Percentiles rank a stretch among this genome's conserved stretches.
Evolutionary conservation across 257 asterid genomes (phyloP).

Genomic region (Prunella vulgaris): DNA sequence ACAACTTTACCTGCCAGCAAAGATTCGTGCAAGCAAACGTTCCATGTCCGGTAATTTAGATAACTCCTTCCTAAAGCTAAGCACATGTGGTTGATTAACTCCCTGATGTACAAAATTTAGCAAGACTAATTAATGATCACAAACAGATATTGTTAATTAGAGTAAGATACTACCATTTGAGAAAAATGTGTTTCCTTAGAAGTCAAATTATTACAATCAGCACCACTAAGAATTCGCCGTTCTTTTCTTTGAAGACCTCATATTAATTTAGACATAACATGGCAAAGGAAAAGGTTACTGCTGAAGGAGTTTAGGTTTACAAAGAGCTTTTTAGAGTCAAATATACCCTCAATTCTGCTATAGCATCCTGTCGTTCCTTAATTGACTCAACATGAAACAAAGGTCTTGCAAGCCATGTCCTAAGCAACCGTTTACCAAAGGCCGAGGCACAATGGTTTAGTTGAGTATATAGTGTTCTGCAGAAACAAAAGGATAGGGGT

Average conservation of each 20-base stretch:
- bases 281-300: background rate
- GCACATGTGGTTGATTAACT: slow-evolving; percentile 50
- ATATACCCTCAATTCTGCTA: slow-evolving; percentile 72
- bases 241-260: slow-evolving; percentile 1
- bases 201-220: slow-evolving; percentile 17
- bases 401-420: slow-evolving; percentile 93
- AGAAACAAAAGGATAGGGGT: slow-evolving; percentile 9
- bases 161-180: background rate
- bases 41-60: slow-evolving; percentile 93
- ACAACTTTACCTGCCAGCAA: slow-evolving; percentile 68
- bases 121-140: slow-evolving; percentile 1
- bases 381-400: slow-evolving; percentile 65
- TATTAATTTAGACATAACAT: slow-evolving; percentile 1
- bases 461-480: slow-evolving; percentile 82
- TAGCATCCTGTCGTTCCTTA: slow-evolving; percentile 91
- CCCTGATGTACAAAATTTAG: slow-evolving; percentile 43
- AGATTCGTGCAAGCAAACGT: slow-evolving; percentile 82
- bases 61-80: slow-evolving; percentile 80
- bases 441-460: slow-evolving; percentile 84
- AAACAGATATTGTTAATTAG: background rate
- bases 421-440: slow-evolving; percentile 88
- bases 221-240: background rate
- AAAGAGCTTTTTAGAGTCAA: slow-evolving; percentile 21
- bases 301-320: background rate
- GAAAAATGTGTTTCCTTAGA: slow-evolving; percentile 4